Evolutionary conservation across 1,139 yeast genomes (phyloP), one percentile per base, ranked within the genome.

Genomic region (Schizosaccharomyces versatilis): DNA sequence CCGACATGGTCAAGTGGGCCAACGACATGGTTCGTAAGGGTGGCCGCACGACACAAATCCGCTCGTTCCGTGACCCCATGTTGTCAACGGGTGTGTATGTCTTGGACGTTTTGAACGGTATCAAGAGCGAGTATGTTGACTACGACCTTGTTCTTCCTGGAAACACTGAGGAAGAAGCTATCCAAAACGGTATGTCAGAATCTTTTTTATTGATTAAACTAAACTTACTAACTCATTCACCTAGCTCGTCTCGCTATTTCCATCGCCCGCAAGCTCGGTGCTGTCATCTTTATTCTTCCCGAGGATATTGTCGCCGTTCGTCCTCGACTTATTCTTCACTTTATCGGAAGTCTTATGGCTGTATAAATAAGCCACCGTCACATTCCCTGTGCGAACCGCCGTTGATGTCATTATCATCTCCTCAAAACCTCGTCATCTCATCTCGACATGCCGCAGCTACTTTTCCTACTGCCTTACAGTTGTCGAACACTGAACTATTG

Each of bases 211-310:
- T 19, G 32, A n/a, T n/a, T 8, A 12, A 39, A 14, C 9, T 6
- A 2, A 12, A 7, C 3, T 39, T 47, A 40, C 48, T 55, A 47
- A 49, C 54, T 3, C 6, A 39, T 24, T 6, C 38, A 10, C 51
- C 15, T 41, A 54, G 97, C 98, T 39, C 84, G 84, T 71, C 77
- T 90, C 68, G 98, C 98, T 38, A 90, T 90, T 67, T 90, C 98
- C 1, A 90, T 90, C 65, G 98, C 98, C 41, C 83, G 99, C 76
- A 90, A 93, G 69, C 72, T 90, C 62, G 99, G 99, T 58, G 98
- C 96, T 51, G 78, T 93, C 67, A 90, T 90, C 64, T 90, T 97
- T 96, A 75, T 90, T 63, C 95, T 90, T 38, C 99, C 99, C n/a
- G 99, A 90, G 69, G 99, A 90, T 72, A 90, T 90, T 64, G 84